Percentiles rank a stretch among this genome's conserved stretches.
Evolutionary conservation across 225 moss, liverwort and hornwort genomes (phyloP).

Genomic region (Pseudoscleropodium purum): DNA sequence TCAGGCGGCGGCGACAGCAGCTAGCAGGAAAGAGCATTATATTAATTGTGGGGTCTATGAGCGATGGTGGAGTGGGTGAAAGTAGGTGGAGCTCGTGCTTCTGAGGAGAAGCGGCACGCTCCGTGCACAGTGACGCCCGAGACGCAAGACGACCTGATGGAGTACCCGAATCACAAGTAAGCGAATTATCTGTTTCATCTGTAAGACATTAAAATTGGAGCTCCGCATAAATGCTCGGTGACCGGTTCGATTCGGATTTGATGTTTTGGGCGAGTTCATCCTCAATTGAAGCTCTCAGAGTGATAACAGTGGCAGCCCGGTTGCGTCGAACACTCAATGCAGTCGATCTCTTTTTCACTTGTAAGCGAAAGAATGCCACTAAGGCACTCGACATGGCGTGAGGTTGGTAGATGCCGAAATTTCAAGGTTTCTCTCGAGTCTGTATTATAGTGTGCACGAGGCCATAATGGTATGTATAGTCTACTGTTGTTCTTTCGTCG

Average conservation of each 20-base stretch:
- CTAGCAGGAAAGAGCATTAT: background rate
- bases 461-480: background rate
- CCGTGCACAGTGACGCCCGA: background rate
- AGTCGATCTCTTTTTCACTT: background rate
- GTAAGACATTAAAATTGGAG: background rate
- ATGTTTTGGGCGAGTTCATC: background rate
- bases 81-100: background rate
- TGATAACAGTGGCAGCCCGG: background rate
- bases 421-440: background rate
- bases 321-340: background rate
- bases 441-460: background rate
- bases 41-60: background rate
- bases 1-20: background rate
- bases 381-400: background rate
- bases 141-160: background rate
- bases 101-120: background rate
- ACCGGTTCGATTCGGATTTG: background rate
- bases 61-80: background rate
- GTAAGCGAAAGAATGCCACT: background rate
- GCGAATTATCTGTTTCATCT: background rate
- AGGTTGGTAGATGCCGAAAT: background rate
- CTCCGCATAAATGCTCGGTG: background rate
- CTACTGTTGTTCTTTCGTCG: background rate
- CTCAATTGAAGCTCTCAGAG: background rate
- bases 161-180: slow-evolving; percentile 4